phyloP scores from a whole-genome alignment of 768 basidiomycete genomes.

The Amanita jacksonii region DNA sequence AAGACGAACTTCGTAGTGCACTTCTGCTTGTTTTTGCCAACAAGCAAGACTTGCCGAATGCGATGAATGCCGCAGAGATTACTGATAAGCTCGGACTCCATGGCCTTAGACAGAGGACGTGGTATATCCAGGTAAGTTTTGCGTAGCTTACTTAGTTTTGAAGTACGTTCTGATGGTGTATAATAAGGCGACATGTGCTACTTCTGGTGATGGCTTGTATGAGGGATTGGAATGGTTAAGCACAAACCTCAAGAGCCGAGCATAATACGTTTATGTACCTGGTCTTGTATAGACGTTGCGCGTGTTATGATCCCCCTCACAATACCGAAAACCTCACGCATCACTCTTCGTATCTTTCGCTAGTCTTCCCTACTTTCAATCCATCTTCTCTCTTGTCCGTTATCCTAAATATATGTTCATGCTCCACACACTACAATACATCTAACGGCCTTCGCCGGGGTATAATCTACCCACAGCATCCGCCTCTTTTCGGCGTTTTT shows the following conservation, averaged over 20 bases:
- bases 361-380: slow-evolving; percentile 22
- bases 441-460: slow-evolving; percentile 57
- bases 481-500: slow-evolving; percentile 67
- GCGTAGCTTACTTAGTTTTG: slow-evolving; percentile 10
- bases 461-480: slow-evolving; percentile 68
- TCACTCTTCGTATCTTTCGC: slow-evolving; percentile 27
- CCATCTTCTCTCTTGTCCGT: slow-evolving; percentile 8
- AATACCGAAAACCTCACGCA: slow-evolving; percentile 46
- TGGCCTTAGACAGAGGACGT: slow-evolving; percentile 91
- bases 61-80: slow-evolving; percentile 99
- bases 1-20: slow-evolving; percentile 98
- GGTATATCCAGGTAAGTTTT: slow-evolving; percentile 85
- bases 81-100: slow-evolving; percentile 99
- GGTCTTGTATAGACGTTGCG: slow-evolving; percentile 42
- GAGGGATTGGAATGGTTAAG: slow-evolving; percentile 98
- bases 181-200: slow-evolving; percentile 88
- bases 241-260: slow-evolving; percentile 80
- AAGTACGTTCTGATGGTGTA: slow-evolving; percentile 11
- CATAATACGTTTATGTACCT: slow-evolving; percentile 37
- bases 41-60: slow-evolving; percentile 99
- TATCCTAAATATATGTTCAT: slow-evolving; percentile 1
- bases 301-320: slow-evolving; percentile 47
- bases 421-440: too few relatives aligned
- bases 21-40: slow-evolving; percentile 99
- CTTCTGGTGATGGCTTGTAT: slow-evolving; percentile 96